These are phyloP conservation scores for Tephrocybe sp. DNA, from an alignment of 768 basidiomycete genomes.

Conservation along the genomic window DNA sequence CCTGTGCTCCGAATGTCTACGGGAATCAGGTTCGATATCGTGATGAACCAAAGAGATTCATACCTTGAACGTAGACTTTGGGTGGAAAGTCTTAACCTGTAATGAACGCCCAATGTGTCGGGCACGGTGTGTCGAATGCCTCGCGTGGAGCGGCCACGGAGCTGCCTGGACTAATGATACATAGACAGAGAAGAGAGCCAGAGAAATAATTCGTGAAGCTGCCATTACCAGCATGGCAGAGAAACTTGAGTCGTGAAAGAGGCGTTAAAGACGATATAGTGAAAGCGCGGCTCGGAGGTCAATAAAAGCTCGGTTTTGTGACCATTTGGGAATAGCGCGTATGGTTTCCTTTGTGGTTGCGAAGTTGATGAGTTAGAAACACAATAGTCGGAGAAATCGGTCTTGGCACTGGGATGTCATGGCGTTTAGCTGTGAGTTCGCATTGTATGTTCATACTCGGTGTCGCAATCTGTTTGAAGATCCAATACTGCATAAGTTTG, in stretches of 20 bases:
- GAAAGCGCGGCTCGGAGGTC: no score
- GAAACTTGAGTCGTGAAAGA: constrained; percentile 10
- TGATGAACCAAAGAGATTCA: neutral
- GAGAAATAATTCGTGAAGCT: constrained; percentile 23
- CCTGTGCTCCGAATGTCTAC: constrained; percentile 26
- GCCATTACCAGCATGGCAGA: constrained; percentile 29
- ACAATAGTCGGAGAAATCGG: no score
- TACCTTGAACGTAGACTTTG: constrained; percentile 24
- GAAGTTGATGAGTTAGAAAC: neutral
- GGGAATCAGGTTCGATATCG: neutral
- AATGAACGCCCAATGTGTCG: constrained; percentile 27
- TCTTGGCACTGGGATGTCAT: no score
- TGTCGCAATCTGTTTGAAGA: no score
- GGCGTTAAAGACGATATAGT: constrained; percentile 9
- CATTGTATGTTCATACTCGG: no score
- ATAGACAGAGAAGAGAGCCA: constrained; percentile 25
- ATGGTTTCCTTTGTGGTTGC: constrained; percentile 8
- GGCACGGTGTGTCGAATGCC: constrained; percentile 30
- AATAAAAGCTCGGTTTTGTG: neutral
- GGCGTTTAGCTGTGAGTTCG: no score
- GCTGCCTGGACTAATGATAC: constrained; percentile 25
- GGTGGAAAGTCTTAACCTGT: constrained; percentile 25
- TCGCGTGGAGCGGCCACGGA: constrained; percentile 29
- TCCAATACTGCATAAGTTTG: no score
- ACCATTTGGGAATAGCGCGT: constrained; percentile 4